phyloP scores from a whole-genome alignment of 2,329 filamentous ascomycete species.

The Akanthomyces muscarius region DNA sequence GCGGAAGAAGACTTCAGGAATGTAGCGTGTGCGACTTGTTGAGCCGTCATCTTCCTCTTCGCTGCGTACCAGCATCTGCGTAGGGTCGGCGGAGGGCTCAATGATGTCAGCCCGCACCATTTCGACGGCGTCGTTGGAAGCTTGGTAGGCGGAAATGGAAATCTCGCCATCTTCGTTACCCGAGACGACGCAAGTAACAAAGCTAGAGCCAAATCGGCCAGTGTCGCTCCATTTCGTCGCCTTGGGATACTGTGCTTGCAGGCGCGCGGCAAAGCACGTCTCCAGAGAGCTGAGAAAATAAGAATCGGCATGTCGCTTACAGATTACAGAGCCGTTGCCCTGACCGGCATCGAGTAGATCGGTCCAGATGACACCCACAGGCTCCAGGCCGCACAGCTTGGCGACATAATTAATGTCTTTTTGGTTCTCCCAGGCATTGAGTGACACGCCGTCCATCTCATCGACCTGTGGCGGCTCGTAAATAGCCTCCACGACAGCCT shows the following conservation, averaged over 20 bases:
- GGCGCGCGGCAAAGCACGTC: conserved; percentile 79
- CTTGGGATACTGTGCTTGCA: conserved; percentile 85
- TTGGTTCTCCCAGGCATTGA: conserved; percentile 82
- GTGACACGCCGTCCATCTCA: conserved; percentile 81
- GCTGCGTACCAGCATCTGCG: conserved; percentile 88
- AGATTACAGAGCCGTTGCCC: conserved; percentile 81
- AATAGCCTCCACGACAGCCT: conserved; percentile 93
- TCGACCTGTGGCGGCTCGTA: conserved; percentile 92
- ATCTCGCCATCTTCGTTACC: conserved; percentile 88
- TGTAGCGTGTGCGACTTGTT: conserved; percentile 72
- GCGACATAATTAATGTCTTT: conserved; percentile 77
- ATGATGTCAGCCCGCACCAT: conserved; percentile 96
- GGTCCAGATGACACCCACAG: conserved; percentile 90
- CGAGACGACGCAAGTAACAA: conserved; percentile 94
- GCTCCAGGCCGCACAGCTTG: conserved; percentile 76
- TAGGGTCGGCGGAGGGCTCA: conserved; percentile 89
- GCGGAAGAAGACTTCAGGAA: conserved; percentile 95
- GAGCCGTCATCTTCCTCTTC: conserved; percentile 79
- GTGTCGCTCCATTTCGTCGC: conserved; percentile 96
- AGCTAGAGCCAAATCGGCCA: conserved; percentile 89
- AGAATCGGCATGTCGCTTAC: conserved; percentile 93
- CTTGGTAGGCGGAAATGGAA: conserved; percentile 85
- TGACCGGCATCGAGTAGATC: conserved; percentile 79
- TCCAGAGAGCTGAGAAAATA: conserved; percentile 93
- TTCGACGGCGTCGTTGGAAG: conserved; percentile 90